Base-by-base conservation (phyloP, 805 yeast species). In the Candida suzukii region DNA sequence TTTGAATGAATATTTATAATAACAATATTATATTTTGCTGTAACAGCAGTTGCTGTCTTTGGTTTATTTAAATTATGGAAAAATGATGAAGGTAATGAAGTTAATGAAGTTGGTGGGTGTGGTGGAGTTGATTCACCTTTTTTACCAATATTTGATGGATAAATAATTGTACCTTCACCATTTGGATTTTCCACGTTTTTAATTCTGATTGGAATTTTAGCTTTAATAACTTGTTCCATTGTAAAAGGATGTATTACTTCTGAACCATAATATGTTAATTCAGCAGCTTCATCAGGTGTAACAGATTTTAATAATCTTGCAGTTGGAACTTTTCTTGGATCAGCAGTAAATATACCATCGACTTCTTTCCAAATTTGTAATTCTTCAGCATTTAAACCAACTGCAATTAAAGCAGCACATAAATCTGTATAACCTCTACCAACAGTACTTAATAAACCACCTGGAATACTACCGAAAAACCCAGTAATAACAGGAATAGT, bases 161-260 rank as follows among this genome's bases (percentile, higher is more conserved):
- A 93, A 34, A 93, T 88, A 47, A 91, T 76, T 16, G 99, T 93
- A 51, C 99, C 99, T 37, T 73, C 74, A 36, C 98, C 98, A n/a
- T 59, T 60, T 39, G 98, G 97, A 62, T 91, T 91, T 63, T 79
- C 90, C 41, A 93, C 99, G 62, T 93, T 93, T 64, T 93, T 93
- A 56, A 93, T 93, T 58, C 97, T 78, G 60, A 93, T 93, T 37
- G 99, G 99, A 58, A 93, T 93, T 58, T 83, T 86, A 20, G 97
- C 97, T 52, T 81, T 79, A 53, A 93, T 93, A 43, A 91, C 99
- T 68, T 93, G 99, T 67, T 91, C 98, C 99, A 93, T 93, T 19
- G 99, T 93, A 70, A 93, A 90, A 3, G 99, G 99, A 58, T 93
- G 99, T 53, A 93, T 93, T 50, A 93, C 99, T 66, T 93, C 99